Evolutionary conservation across 208 protist species (phyloP).

Genomic region (Trypanosoma mega): DNA sequence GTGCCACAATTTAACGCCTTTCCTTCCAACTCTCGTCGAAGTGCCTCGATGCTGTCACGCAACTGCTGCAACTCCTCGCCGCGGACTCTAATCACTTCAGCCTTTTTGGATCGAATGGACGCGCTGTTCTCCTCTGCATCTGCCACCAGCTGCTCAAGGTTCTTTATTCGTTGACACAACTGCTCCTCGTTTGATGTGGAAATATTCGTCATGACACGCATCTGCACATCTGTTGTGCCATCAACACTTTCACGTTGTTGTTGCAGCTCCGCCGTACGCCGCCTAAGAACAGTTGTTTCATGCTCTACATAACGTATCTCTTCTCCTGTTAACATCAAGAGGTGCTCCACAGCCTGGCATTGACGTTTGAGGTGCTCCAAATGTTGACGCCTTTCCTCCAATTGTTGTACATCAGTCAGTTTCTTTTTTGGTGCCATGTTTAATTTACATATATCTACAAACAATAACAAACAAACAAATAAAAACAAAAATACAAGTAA

Average conservation of each 20-base stretch:
- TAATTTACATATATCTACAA: neutral
- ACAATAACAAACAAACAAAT: neutral
- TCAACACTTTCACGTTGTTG: conserved; percentile 59
- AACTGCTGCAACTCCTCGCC: conserved; percentile 73
- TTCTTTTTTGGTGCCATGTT: conserved; percentile 44
- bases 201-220: conserved; percentile 60
- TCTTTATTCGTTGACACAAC: conserved; percentile 69
- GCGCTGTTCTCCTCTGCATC: conserved; percentile 75
- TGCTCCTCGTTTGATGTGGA: conserved; percentile 79
- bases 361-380: conserved; percentile 52
- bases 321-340: conserved; percentile 79
- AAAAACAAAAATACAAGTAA: neutral
- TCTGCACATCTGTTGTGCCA: conserved; percentile 47
- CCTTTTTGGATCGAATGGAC: conserved; percentile 47
- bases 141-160: conserved; percentile 57
- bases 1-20: conserved; percentile 90
- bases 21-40: conserved; percentile 80
- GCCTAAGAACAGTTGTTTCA: conserved; percentile 52
- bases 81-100: conserved; percentile 49
- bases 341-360: conserved; percentile 74
- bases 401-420: conserved; percentile 47
- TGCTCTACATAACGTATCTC: conserved; percentile 51
- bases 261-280: conserved; percentile 54
- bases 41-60: conserved; percentile 76
- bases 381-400: conserved; percentile 63